A percentile compares a stretch with the other conserved stretches of the same genome.
Conservation (phyloP, 2,329 filamentous ascomycete genomes). For the Polytolypa hystricis region DNA sequence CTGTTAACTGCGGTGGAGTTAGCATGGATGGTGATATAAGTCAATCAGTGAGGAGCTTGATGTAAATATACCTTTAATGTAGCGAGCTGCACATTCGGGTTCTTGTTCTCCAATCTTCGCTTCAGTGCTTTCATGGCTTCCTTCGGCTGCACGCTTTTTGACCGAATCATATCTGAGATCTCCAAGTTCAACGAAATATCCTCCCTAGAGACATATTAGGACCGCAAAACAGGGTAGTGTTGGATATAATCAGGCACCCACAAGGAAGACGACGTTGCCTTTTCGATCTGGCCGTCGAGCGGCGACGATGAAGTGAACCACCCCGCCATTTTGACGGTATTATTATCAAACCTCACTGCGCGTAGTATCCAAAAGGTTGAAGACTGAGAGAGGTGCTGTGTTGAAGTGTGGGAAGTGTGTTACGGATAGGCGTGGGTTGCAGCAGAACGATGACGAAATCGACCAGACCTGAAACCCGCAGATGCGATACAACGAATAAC, state of each 20-base stretch:
- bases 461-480: too few species aligned
- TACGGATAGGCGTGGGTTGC: too few species aligned
- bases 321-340: slow-evolving; percentile 65
- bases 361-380: too few species aligned
- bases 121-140: slow-evolving; percentile 97
- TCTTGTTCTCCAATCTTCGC: slow-evolving; percentile 88
- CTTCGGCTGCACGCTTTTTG: slow-evolving; percentile 92
- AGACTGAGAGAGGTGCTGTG: too few species aligned
- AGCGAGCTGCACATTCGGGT: slow-evolving; percentile 91
- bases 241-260: slow-evolving; percentile 36
- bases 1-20: slow-evolving; percentile 75
- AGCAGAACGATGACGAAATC: too few species aligned
- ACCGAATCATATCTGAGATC: slow-evolving; percentile 94
- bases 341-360: too few species aligned
- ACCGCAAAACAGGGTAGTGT: neutral
- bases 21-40: too few species aligned
- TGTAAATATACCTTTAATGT: slow-evolving; percentile 84
- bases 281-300: slow-evolving; percentile 94
- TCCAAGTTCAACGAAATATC: slow-evolving; percentile 96
- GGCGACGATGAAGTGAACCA: slow-evolving; percentile 92
- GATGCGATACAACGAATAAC: too few species aligned
- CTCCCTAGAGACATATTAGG: slow-evolving; percentile 47
- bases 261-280: slow-evolving; percentile 88
- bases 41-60: too few species aligned
- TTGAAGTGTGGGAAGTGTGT: too few species aligned